Conservation (phyloP, 2,329 filamentous ascomycete species). For the Akanthomyces uredinophilus region DNA sequence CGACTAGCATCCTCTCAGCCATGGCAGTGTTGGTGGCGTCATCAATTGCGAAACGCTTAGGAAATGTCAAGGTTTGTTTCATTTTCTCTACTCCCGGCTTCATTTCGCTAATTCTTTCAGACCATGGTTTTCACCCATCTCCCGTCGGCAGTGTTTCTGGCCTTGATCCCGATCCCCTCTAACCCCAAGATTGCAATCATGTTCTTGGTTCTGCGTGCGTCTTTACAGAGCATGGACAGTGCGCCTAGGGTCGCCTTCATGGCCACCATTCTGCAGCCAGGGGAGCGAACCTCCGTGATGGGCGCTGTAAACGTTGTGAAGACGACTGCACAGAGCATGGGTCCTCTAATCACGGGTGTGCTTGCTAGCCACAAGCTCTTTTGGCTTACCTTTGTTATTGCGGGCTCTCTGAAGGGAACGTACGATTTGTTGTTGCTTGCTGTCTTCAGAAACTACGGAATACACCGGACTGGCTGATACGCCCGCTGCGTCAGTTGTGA, state of each 20-base stretch:
- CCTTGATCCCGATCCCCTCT: conserved; percentile 55
- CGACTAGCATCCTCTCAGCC: conserved; percentile 46
- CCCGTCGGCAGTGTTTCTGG: conserved; percentile 61
- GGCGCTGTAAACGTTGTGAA: conserved; percentile 66
- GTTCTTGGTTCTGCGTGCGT: conserved; percentile 58
- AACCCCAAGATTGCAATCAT: conserved; percentile 49
- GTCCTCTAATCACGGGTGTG: conserved; percentile 60
- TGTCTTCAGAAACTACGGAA: conserved; percentile 33
- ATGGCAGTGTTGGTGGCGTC: conserved; percentile 48
- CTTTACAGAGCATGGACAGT: conserved; percentile 63
- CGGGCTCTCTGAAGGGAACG: conserved; percentile 54
- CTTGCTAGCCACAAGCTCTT: conserved; percentile 52
- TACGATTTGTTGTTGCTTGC: conserved; percentile 57
- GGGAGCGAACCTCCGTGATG: conserved; percentile 67
- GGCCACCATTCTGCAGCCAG: conserved; percentile 56
- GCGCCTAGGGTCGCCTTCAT: conserved; percentile 67
- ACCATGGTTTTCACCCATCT: conserved; percentile 75
- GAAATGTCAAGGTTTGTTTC: conserved; percentile 56
- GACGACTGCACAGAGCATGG: conserved; percentile 56
- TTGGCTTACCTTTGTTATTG: conserved; percentile 59
- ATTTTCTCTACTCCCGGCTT: not conserved
- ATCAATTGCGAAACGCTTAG: conserved; percentile 49
- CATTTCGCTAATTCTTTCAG: conserved; percentile 16
- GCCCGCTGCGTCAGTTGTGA: not conserved
- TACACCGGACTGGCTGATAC: not conserved